Base-by-base conservation (phyloP, 805 yeast genomes). In the Wickerhamiella allomyrinae region DNA sequence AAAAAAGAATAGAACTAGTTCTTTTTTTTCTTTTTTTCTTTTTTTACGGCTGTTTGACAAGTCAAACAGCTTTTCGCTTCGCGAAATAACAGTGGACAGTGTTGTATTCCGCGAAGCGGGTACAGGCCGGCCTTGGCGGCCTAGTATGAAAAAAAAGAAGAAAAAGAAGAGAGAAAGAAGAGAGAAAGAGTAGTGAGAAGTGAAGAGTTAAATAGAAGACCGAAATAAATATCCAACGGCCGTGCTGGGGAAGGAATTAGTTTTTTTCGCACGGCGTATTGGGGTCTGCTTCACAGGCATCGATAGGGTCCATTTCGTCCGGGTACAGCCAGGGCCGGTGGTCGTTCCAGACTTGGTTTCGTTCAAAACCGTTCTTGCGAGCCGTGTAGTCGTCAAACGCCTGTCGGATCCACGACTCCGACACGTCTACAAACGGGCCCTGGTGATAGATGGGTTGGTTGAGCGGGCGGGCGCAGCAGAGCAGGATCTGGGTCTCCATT, bases 401-500 rank as follows among this genome's bases (percentile, higher is more conserved):
- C 37, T 51, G 55, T 15, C 44, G 42, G 34, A 51, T 49, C 51
- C 55, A 50, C 38, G 42, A 39, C 41, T 42, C 42, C n/a, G 49
- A 44, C 1, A 51, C 55, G 39, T 51, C 55, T 10, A 51, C 47
- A 37, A 51, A 51, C 17, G 55, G 54, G 8, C 55, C 55, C 42
- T 51, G 55, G 34, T 50, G 46, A 40, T 44, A 51, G 22, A 51
- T 51, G 14, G 55, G 55, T 43, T 51, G 55, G 37, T 45, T 27
- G 20, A 51, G 41, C 9, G 52, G 52, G 41, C 50, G 44, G 3
- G 54, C 55, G 5, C 47, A 42, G 38, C 52, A 42, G 37, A 47
- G 44, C 7, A 51, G 6, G 19, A 42, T 33, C 10, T 5, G 11
- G 21, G 33, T 42, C 37, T 11, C 1, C 14, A 7, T 21, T 3